Evolutionary conservation across 2,329 filamentous ascomycete species (phyloP), one percentile per base, ranked within the genome.

Genomic region (Sclerotiophoma versabilis): DNA sequence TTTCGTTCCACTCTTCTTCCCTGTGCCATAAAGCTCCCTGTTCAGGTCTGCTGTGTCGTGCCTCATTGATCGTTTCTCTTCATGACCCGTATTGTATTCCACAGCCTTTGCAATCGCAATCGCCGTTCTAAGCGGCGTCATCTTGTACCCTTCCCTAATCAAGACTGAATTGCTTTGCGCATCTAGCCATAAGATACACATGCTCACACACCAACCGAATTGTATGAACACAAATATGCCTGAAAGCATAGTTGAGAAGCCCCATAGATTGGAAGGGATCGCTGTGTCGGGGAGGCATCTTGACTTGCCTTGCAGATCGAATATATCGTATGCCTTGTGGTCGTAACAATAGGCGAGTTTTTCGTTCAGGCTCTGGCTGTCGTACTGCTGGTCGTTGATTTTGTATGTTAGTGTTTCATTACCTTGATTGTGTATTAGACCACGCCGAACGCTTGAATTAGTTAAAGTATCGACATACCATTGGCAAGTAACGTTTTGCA

Each of bases 181-280:
- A 25, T 77, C 67, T 20, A 72, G 59, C 71, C 73, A 76, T 9
- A 76, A 36, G 3, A 62, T 50, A 34, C 74, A 76, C 69, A 76
- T 74, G 37, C 59, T 64, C 1, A 69, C 6, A 4, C 54, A 54
- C 74, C 73, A 76, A 9, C 56, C 52, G 2, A 68, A 49, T n/a
- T 74, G 66, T 1, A 69, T 23, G 36, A 76, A 63, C 17, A 74
- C 50, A 19, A 74, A 68, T 4, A 71, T 30, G 3, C 62, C 68
- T 2, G 70, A 62, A 7, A 75, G 58, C 58, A 74, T 64, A 27
- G 71, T 71, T 0, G 69, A 71, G 56, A 76, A 77, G 8, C 75
- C 74, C 74, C 73, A 77, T 50, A 70, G 38, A 34, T 76, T 76
- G 0, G 60, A 44, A 5, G 60, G 59, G 11, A 65, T 41, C 4